Base-by-base conservation (phyloP, 106 monocot genomes). In the Acorus calamus region DNA sequence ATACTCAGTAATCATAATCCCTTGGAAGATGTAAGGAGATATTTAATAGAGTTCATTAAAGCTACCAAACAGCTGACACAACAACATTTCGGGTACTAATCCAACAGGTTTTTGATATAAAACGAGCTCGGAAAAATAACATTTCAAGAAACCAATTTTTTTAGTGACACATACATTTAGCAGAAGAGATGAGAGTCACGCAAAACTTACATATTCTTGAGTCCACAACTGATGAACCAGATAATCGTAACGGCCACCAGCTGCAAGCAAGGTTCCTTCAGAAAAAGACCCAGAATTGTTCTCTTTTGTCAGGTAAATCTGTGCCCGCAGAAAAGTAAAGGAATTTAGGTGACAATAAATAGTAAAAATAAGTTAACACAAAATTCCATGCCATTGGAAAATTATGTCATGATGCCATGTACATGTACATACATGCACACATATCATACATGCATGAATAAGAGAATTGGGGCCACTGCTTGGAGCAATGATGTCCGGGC, bases 211-310 rank as follows among this genome's bases (percentile, higher is more conserved):
- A 74, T 72, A 58, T 70, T 83, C 75, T 73, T 76, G 71, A 70
- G 71, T 64, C 84, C 87, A 87, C 67, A 68, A 69, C 69, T 83
- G 77, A 56, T 83, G 77, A 56, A 96, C 53, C 49, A 96, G 62
- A 70, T 83, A 74, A 73, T 96, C 91, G 73, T 96, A 91, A 46
- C 89, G 78, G 11, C 96, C 96, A 61, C 96, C 96, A 74, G 81
- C 54, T 59, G 96, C 96, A 65, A 96, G 71, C 55, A 96, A 78
- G 7, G 69, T 80, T 53, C 77, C 58, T 65, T n/a, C 80, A 72
- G 71, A 61, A 60, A 65, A 71, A 13, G 81, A 55, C 73, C 76
- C 74, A 47, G 69, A 67, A 79, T 47, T 72, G 62, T 69, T 76
- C 59, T 84, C 87, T 61, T 73, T 85, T 6, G 64, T 54, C 48